phyloP scores from a whole-genome alignment of 1,284 basidiomycete genomes.

The Leccinum pallidistipes region DNA sequence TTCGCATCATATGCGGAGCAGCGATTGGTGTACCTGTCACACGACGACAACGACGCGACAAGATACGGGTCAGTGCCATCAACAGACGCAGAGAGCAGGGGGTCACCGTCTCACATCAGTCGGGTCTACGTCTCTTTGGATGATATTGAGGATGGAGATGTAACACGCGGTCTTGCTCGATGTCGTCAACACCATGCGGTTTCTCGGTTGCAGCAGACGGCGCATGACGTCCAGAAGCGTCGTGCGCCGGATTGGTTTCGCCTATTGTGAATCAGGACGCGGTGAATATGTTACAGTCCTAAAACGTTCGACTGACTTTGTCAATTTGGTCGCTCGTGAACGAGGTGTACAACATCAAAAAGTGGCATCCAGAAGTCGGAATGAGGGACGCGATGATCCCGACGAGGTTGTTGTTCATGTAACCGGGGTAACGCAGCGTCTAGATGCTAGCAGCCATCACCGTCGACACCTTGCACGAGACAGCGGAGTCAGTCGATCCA shows the following conservation, averaged over 20 bases:
- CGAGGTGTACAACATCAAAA: conserved; percentile 95
- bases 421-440: conserved; percentile 95
- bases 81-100: not conserved
- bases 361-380: conserved; percentile 97
- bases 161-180: conserved; percentile 93
- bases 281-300: not conserved
- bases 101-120: conserved; percentile 73
- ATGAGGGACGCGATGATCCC: conserved; percentile 97
- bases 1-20: conserved; percentile 89
- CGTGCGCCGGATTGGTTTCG: conserved; percentile 87
- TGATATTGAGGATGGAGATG: conserved; percentile 98
- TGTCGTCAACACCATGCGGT: conserved; percentile 96
- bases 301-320: conserved; percentile 55
- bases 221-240: conserved; percentile 99
- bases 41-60: not conserved
- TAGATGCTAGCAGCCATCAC: conserved; percentile 98
- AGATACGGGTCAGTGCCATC: conserved; percentile 9
- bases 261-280: conserved; percentile 43
- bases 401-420: conserved; percentile 99
- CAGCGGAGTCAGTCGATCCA: conserved; percentile 3
- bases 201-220: conserved; percentile 95
- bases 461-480: conserved; percentile 71
- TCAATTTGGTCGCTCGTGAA: conserved; percentile 97
- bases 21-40: conserved; percentile 88
- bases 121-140: conserved; percentile 97